Conservation (phyloP, 495 filamentous ascomycete species). For the Penicillium macrosclerotiorum region DNA sequence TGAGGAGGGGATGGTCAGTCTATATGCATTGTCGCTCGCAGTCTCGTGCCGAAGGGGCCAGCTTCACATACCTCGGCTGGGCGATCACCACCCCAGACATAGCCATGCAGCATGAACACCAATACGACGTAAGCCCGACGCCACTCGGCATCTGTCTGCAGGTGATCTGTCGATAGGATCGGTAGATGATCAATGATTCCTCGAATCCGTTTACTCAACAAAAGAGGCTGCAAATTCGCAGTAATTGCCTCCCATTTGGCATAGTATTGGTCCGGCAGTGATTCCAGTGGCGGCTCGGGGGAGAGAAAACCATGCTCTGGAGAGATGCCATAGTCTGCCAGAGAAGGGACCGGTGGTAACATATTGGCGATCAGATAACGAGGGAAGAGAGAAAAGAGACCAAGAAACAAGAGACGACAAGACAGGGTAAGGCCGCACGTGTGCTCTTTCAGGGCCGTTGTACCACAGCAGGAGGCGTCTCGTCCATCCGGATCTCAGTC, state of each 20-base stretch:
- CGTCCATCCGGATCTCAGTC: constrained; percentile 4
- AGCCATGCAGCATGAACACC: constrained; percentile 85
- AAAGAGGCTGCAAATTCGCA: constrained; percentile 79
- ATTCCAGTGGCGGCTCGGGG: constrained; percentile 70
- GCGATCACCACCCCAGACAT: constrained; percentile 89
- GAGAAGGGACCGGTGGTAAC: constrained; percentile 76
- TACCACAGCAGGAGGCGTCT: background rate
- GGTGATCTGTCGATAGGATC: constrained; percentile 72
- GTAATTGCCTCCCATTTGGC: constrained; percentile 85
- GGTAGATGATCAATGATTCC: constrained; percentile 75
- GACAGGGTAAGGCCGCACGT: too few species aligned
- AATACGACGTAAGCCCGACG: constrained; percentile 84
- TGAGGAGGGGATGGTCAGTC: constrained; percentile 36
- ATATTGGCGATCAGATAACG: constrained; percentile 52
- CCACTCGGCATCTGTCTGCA: constrained; percentile 86
- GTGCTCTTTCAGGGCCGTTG: too few species aligned
- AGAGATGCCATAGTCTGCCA: constrained; percentile 86
- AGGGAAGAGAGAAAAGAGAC: background rate
- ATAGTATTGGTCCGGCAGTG: constrained; percentile 86
- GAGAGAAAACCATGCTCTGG: constrained; percentile 86
- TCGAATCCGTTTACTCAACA: constrained; percentile 78
- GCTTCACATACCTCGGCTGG: constrained; percentile 63
- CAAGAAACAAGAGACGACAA: background rate
- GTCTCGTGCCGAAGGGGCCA: background rate
- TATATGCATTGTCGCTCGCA: background rate